Base-by-base conservation (phyloP, 768 basidiomycete genomes). In the Tricholoma terreum region DNA sequence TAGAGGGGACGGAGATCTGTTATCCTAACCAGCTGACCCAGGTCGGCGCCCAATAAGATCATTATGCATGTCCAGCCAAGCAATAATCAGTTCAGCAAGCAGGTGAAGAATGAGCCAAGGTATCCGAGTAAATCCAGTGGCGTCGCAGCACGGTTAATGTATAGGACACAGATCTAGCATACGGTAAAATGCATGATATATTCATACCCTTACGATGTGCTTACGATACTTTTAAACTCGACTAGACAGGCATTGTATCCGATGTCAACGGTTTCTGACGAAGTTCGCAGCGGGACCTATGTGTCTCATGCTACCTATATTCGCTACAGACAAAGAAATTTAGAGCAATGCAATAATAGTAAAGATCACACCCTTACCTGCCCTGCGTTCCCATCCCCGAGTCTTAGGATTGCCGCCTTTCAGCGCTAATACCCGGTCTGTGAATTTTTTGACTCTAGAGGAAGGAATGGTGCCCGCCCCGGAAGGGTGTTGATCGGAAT, bases 381-480 rank as follows among this genome's bases (percentile, higher is more conserved):
- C 75, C 66, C 77, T 74, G 49, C 86, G 74, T 61, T 84, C 79
- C 86, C 86, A 89, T 24, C 78, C 77, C 50, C 74, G 75, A 55
- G 72, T 75, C 40, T 72, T 71, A 45, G 70, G 70, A 54, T 63
- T 62, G 14, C 68, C 58, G 15, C 77, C 77, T 57, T 76, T 81
- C 42, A 86, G 62, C 21, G 77, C 79, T 3, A 88, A 71, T 7
- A 68, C 80, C 12, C 80, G 74, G 38, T 82, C 72, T 3, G 85
- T 50, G 66, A 89, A 89, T 57, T 74, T 80, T 31, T 71, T 71
- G 22, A 80, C 73, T 35, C 78, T 79, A 17, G 74, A 63, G 3
- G 84, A 76, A 31, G 85, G 85, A 7, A 75, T 67, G 7, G 79
- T 74, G 24, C 80, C 72, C 2, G 77, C 76, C 21, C 71, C 69